Conservation (phyloP, 139 green algal species). For the Spirogloea muscicola region DNA sequence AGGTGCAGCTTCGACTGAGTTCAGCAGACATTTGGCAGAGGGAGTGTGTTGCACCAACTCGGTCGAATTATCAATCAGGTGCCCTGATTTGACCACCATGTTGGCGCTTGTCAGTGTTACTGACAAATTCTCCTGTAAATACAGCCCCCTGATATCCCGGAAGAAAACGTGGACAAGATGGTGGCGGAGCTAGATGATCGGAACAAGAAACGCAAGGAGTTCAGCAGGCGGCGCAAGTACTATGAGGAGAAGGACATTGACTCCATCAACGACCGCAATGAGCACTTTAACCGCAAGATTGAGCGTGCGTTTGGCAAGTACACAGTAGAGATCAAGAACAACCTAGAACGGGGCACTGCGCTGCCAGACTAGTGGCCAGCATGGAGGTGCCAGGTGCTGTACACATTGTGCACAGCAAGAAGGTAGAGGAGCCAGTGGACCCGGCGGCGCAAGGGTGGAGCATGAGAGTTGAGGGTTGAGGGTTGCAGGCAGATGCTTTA, state of each 20-base stretch:
- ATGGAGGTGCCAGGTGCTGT: neutral
- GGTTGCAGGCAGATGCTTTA: neutral
- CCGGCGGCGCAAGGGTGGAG: neutral
- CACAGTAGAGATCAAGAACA: slow-evolving; percentile 88
- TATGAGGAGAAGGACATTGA: slow-evolving; percentile 80
- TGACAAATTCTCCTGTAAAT: too few species aligned
- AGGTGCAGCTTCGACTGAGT: too few species aligned
- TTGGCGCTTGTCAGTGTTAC: neutral
- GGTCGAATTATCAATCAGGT: too few species aligned
- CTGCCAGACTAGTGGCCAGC: slow-evolving; percentile 86
- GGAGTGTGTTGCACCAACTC: too few species aligned
- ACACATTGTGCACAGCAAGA: neutral
- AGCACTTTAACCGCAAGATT: slow-evolving; percentile 97
- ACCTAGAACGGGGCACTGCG: slow-evolving; percentile 94
- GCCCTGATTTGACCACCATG: too few species aligned
- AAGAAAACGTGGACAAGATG: slow-evolving; percentile 83
- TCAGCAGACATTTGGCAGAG: too few species aligned
- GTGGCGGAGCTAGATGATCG: slow-evolving; percentile 72
- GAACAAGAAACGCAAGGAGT: slow-evolving; percentile 58
- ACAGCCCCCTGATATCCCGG: slow-evolving; percentile 49
- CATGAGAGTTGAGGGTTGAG: neutral
- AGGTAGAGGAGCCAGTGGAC: neutral
- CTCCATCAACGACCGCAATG: slow-evolving; percentile 95
- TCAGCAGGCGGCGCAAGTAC: slow-evolving; percentile 68
- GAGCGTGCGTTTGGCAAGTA: slow-evolving; percentile 78